A percentile compares a stretch with the other conserved stretches of the same genome.
Evolutionary conservation across 768 basidiomycete species (phyloP).

Genomic region (Termitomyces heimii): DNA sequence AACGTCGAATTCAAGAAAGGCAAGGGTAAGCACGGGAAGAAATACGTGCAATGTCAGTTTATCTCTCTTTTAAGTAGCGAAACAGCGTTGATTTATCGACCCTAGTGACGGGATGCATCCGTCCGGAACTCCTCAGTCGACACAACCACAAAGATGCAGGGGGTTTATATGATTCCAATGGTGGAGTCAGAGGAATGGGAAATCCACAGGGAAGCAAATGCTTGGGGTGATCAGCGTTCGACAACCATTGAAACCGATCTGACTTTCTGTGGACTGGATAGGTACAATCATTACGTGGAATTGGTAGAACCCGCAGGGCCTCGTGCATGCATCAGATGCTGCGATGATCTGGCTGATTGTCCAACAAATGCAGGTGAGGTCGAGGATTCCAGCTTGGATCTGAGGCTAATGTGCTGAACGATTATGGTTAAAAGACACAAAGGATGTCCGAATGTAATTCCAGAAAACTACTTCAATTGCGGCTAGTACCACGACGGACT

Average conservation of each 20-base stretch:
- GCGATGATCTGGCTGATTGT: constrained; percentile 48
- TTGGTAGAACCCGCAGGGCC: constrained; percentile 45
- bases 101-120: constrained; percentile 53
- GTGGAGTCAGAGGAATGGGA: constrained; percentile 41
- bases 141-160: constrained; percentile 43
- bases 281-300: constrained; percentile 58
- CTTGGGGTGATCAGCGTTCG: constrained; percentile 29
- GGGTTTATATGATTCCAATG: constrained; percentile 56
- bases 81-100: neutral
- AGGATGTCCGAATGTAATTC: constrained; percentile 48
- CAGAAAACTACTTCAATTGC: constrained; percentile 52
- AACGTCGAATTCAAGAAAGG: constrained; percentile 42
- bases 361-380: constrained; percentile 39
- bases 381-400: constrained; percentile 1
- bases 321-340: constrained; percentile 55
- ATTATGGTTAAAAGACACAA: constrained; percentile 29
- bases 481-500: constrained; percentile 17
- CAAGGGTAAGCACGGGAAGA: constrained; percentile 29
- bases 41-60: constrained; percentile 40
- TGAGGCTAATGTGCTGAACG: neutral
- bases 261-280: constrained; percentile 7
- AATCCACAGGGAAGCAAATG: constrained; percentile 49
- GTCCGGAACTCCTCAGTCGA: constrained; percentile 33
- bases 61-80: neutral
- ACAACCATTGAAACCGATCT: neutral